phyloP scores from a whole-genome alignment of 2,329 filamentous ascomycete species.

The Aaosphaeria pasadenensis region DNA sequence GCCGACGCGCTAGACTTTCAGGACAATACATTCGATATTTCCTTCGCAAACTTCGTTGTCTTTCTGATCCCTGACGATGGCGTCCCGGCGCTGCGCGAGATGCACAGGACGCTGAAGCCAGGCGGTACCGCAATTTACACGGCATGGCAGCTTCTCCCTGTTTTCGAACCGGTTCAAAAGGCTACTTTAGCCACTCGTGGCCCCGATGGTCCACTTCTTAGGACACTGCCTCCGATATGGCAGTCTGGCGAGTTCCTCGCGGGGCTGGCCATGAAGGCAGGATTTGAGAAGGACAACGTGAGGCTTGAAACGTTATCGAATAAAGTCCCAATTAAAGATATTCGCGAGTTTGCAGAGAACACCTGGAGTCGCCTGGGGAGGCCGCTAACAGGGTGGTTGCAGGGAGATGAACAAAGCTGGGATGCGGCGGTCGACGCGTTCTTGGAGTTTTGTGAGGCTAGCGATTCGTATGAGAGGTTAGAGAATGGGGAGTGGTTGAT shows the following conservation, averaged over 20 bases:
- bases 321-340: neutral
- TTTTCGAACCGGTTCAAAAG: conserved; percentile 4
- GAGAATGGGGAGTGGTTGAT: conserved; percentile 2
- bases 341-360: conserved; percentile 5
- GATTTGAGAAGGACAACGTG: conserved; percentile 5
- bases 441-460: conserved; percentile 3
- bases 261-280: conserved; percentile 2
- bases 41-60: conserved; percentile 5
- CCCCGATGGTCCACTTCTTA: conserved; percentile 1
- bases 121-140: conserved; percentile 6
- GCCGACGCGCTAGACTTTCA: conserved; percentile 2
- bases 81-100: conserved; percentile 7
- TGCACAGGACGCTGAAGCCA: conserved; percentile 13
- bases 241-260: conserved; percentile 1
- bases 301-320: conserved; percentile 1
- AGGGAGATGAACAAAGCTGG: conserved; percentile 9
- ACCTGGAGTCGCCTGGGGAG: conserved; percentile 10
- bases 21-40: conserved; percentile 7
- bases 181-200: conserved; percentile 5
- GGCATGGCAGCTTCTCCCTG: conserved; percentile 8
- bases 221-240: conserved; percentile 5
- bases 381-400: conserved; percentile 5
- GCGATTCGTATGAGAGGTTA: conserved; percentile 5
- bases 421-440: conserved; percentile 8
- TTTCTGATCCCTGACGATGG: conserved; percentile 11